These are phyloP conservation scores for Pseudopithomyces chartarum DNA, from an alignment of 2,329 filamentous ascomycete species.

Conservation along the genomic window DNA sequence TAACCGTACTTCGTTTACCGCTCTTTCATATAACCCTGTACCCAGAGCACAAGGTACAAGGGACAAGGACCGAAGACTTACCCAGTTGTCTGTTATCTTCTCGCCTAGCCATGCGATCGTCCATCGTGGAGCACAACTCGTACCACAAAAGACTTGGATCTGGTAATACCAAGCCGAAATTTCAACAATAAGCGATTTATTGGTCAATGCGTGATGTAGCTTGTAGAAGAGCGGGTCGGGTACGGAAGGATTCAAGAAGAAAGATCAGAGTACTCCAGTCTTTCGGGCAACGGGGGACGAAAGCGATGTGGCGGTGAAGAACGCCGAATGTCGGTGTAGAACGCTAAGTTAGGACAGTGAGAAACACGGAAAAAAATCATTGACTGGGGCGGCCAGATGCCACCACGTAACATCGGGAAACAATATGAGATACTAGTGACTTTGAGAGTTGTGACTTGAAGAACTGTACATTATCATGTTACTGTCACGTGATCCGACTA, in stretches of 20 bases:
- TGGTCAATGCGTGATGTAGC: not conserved
- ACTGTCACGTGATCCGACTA: not conserved
- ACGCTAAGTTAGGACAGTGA: not conserved
- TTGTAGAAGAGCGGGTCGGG: not conserved
- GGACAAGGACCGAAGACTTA: too few species aligned
- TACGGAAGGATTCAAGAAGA: not conserved
- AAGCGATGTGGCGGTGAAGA: constrained; percentile 18
- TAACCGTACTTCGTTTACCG: too few species aligned
- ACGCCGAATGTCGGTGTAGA: constrained; percentile 19
- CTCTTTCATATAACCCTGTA: too few species aligned
- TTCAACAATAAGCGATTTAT: too few species aligned
- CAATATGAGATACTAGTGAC: too few species aligned
- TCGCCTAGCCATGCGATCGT: too few species aligned
- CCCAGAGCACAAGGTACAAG: too few species aligned
- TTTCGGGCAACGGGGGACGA: not conserved
- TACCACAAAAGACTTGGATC: too few species aligned
- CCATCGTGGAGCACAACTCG: too few species aligned
- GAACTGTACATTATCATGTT: too few species aligned
- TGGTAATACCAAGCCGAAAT: not conserved
- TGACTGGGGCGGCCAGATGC: not conserved
- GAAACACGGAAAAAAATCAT: not conserved
- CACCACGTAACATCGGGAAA: not conserved
- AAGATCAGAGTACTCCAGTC: not conserved
- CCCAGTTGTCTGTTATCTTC: too few species aligned
- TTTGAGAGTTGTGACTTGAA: too few species aligned